phyloP scores from a whole-genome alignment of 306 rosid genomes.

The Dicorynia guianensis region DNA sequence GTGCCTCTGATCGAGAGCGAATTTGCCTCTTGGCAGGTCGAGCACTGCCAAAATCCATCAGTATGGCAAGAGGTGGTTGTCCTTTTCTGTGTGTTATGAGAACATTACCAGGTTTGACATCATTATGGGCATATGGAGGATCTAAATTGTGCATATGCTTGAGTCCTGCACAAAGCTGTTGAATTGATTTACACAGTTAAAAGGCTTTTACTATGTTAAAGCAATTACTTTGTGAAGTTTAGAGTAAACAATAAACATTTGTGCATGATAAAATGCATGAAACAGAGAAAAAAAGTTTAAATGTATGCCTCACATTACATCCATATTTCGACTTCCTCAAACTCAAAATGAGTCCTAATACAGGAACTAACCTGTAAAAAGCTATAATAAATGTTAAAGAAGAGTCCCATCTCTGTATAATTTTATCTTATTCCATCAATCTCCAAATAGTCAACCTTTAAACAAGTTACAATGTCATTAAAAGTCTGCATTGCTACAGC shows the following conservation, averaged over 20 bases:
- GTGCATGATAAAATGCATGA: slow-evolving; percentile 28
- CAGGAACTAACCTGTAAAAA: background rate
- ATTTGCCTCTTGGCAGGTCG: slow-evolving; percentile 87
- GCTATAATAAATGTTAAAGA: too few relatives aligned
- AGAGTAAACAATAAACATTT: slow-evolving; percentile 11
- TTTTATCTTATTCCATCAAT: background rate
- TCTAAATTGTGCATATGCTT: slow-evolving; percentile 94
- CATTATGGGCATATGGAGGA: slow-evolving; percentile 96
- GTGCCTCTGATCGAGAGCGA: slow-evolving; percentile 84
- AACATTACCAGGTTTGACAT: slow-evolving; percentile 97
- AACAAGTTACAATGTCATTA: background rate
- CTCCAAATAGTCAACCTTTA: background rate
- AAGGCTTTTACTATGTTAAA: slow-evolving; percentile 27
- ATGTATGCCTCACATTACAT: slow-evolving; percentile 8
- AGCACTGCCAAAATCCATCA: slow-evolving; percentile 99
- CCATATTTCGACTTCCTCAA: slow-evolving; percentile 26
- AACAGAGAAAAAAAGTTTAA: background rate
- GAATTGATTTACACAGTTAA: slow-evolving; percentile 48
- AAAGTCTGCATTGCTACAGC: slow-evolving; percentile 23
- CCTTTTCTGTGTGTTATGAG: slow-evolving; percentile 83
- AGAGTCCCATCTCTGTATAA: too few relatives aligned
- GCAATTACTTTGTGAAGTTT: background rate
- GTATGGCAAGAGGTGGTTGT: slow-evolving; percentile 84
- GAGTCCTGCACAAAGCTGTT: slow-evolving; percentile 98
- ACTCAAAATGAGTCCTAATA: slow-evolving; percentile 13